A percentile compares a stretch with the other conserved stretches of the same genome.
phyloP scores from a whole-genome alignment of 345 rosid genomes.

The Eutrema yunnanense region DNA sequence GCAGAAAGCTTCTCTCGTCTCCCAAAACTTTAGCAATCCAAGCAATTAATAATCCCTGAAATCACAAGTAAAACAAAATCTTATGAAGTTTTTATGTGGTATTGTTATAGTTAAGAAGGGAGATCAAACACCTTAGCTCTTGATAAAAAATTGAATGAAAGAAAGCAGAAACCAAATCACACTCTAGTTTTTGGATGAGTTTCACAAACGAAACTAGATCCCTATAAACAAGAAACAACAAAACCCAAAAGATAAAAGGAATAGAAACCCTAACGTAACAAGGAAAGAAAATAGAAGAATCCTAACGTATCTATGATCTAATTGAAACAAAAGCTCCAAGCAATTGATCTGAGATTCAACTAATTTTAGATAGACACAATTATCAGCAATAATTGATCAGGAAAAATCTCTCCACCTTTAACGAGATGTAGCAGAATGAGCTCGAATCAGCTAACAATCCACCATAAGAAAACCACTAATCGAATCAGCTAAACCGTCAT shows the following conservation, averaged over 20 bases:
- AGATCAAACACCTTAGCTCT: constrained; percentile 9
- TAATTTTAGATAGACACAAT: neutral
- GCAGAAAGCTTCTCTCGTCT: constrained; percentile 8
- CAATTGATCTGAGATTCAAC: neutral
- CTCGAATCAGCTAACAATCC: neutral
- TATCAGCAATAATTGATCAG: neutral
- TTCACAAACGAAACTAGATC: neutral
- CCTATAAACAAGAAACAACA: neutral
- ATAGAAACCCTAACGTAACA: neutral
- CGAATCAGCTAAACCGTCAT: neutral
- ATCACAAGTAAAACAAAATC: neutral
- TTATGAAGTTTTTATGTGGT: neutral
- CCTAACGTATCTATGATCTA: neutral
- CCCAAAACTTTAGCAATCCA: constrained; percentile 5
- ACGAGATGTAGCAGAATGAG: neutral
- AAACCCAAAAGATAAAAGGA: neutral
- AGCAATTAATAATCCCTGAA: constrained; percentile 11
- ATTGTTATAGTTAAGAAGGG: neutral
- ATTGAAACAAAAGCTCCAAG: neutral
- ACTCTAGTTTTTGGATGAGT: neutral
- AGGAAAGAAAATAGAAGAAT: neutral
- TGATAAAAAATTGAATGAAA: neutral
- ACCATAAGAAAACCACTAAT: neutral
- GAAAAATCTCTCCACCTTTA: neutral
- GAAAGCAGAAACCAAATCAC: neutral